A percentile compares a stretch with the other conserved stretches of the same genome.
phyloP scores from a whole-genome alignment of 2,329 filamentous ascomycete genomes.

The Shiraia bambusicola region DNA sequence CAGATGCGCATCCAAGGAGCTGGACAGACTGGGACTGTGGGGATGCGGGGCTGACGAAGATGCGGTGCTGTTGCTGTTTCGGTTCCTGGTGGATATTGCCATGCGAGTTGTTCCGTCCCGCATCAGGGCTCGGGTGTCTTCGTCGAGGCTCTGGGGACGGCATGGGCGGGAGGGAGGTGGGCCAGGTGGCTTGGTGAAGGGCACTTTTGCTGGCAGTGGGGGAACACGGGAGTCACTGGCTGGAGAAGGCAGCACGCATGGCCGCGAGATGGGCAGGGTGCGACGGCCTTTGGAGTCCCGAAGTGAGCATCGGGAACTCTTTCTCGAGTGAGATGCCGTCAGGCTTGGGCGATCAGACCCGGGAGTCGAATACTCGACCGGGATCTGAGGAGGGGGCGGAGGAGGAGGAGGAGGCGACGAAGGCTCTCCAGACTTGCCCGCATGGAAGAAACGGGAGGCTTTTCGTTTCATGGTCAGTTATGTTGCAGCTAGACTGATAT shows the following conservation, averaged over 20 bases:
- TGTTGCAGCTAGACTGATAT: not conserved
- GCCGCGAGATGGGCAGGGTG: constrained; percentile 15
- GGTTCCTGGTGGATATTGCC: constrained; percentile 7
- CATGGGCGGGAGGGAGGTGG: constrained; percentile 16
- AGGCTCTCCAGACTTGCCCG: not conserved
- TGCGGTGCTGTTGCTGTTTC: constrained; percentile 12
- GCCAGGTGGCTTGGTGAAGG: constrained; percentile 14
- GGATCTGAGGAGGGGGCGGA: constrained; percentile 16
- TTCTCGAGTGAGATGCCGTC: constrained; percentile 2
- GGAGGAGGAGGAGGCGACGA: constrained; percentile 17
- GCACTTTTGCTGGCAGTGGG: constrained; percentile 1
- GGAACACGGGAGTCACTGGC: constrained; percentile 3
- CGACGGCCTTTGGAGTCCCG: not conserved
- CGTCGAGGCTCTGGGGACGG: constrained; percentile 19
- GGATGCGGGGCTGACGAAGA: constrained; percentile 5
- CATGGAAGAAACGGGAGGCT: constrained; percentile 22
- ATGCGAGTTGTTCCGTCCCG: constrained; percentile 16
- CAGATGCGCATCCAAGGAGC: constrained; percentile 14
- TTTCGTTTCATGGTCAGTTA: too few relatives aligned
- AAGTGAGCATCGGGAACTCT: constrained; percentile 5
- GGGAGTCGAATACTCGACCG: constrained; percentile 3
- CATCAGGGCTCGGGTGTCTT: constrained; percentile 17
- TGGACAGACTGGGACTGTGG: constrained; percentile 6
- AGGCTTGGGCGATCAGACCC: constrained; percentile 4
- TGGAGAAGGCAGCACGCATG: constrained; percentile 8